Evolutionary conservation across 73 alveolate genomes (phyloP).

Genomic region (Paramecium primaurelia): DNA sequence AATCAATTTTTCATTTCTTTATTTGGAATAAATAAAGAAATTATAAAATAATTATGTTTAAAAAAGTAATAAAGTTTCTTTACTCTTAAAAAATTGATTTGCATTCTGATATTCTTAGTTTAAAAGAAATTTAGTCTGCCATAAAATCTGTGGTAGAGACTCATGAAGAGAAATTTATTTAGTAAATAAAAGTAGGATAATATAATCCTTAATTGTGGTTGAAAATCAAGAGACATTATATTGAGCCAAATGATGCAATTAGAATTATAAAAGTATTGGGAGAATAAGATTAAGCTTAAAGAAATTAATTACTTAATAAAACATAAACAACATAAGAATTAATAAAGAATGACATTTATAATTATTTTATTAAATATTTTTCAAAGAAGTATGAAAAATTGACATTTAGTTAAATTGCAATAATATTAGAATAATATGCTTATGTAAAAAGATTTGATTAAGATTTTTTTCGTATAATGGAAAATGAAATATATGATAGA

Average conservation of each 20-base stretch:
- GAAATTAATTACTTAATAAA: neutral
- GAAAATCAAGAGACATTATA: neutral
- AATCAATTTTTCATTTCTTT: neutral
- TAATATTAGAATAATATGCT: constrained; percentile 38
- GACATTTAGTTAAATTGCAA: constrained; percentile 47
- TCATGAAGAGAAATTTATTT: neutral
- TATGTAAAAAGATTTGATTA: constrained; percentile 55
- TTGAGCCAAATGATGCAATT: neutral
- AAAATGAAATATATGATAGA: constrained; percentile 57
- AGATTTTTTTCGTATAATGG: constrained; percentile 46
- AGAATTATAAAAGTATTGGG: neutral
- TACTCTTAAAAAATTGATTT: neutral
- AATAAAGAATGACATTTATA: neutral
- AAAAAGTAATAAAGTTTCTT: neutral
- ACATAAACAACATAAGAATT: neutral
- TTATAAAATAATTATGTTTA: neutral
- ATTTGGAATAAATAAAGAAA: neutral
- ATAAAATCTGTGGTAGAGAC: neutral
- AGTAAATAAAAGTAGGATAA: neutral
- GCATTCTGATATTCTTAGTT: neutral
- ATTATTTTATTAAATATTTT: constrained; percentile 23
- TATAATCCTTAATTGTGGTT: neutral
- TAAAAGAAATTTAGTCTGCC: neutral
- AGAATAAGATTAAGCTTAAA: neutral
- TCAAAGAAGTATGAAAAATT: constrained; percentile 7